Evolutionary conservation across 306 rosid genomes (phyloP), one percentile per base, ranked within the genome.

Genomic region (Elaeagnus macrophylla): DNA sequence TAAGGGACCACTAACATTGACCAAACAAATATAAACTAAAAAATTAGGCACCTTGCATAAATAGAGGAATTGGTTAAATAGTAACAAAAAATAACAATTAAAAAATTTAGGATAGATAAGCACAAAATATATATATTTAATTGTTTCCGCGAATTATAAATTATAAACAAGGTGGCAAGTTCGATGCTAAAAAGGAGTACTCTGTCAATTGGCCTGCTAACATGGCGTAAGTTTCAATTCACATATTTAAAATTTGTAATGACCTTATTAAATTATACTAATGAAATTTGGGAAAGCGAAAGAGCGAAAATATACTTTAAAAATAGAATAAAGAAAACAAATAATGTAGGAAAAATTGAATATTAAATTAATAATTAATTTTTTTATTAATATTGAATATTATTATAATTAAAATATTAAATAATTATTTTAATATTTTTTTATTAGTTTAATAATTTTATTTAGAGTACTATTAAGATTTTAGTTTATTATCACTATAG

Each of bases 101-200:
- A 64, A 73, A 9, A 70, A 60, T 59, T 56, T 53, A 37, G 59
- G 47, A 59, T 53, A 49, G 81, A 81, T 77, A 77, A 77, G 76
- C 59, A 74, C 79, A 57, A 60, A 10, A 53, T 39, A 45, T 38
- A n/a, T n/a, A 57, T 68, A 52, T 48, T 39, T 15, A 73, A 70
- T 56, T 60, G n/a, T 70, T 60, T 37, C n/a, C n/a, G n/a, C n/a
- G n/a, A 67, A 67, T 57, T 15, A 7, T 5, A 15, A 17, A 15
- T 49, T 51, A 70, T 42, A 70, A 51, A 57, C 64, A 61, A 20
- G 76, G 78, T 80, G 86, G 77, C 71, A 70, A 75, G 51, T 19
- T 67, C 76, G 72, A 75, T 75, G n/a, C n/a, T n/a, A n/a, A n/a
- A n/a, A n/a, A n/a, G 18, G 18, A 45, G 48, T 51, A 64, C 50